Evolutionary conservation across 306 rosid species (phyloP).

Genomic region (Elaeagnus macrophylla): DNA sequence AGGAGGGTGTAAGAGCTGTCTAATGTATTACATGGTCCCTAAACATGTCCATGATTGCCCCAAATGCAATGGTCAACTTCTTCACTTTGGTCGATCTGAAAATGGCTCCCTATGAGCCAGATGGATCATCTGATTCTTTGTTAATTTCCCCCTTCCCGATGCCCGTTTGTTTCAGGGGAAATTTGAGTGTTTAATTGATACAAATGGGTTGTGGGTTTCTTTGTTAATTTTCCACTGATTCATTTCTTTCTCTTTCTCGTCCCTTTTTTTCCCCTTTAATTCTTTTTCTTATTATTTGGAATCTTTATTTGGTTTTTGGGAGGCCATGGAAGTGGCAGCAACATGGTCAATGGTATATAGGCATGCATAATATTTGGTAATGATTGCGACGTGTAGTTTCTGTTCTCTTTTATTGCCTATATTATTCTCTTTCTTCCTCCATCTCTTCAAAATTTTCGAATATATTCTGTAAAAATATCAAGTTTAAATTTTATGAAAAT

Average conservation of each 20-base stretch:
- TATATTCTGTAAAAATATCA: no score
- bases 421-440: no score
- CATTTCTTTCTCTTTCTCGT: background rate
- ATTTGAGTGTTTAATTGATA: slow-evolving; percentile 11
- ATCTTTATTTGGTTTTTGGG: slow-evolving; percentile 12
- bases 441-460: no score
- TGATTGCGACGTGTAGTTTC: slow-evolving; percentile 63
- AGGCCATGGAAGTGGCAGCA: slow-evolving; percentile 31
- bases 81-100: slow-evolving; percentile 83
- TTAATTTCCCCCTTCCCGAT: background rate
- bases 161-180: slow-evolving; percentile 6
- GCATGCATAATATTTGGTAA: slow-evolving; percentile 44
- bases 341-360: slow-evolving; percentile 38
- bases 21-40: slow-evolving; percentile 96
- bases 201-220: slow-evolving; percentile 5
- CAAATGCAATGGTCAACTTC: slow-evolving; percentile 78
- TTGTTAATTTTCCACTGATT: background rate
- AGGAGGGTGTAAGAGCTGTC: slow-evolving; percentile 89
- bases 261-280: background rate
- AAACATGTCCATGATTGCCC: slow-evolving; percentile 82
- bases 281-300: background rate
- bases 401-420: slow-evolving; percentile 21
- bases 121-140: background rate
- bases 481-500: no score
- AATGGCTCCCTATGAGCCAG: slow-evolving; percentile 44